These are phyloP conservation scores for Xylaria sp. DNA, from an alignment of 2,329 filamentous ascomycete genomes.

Conservation along the genomic window DNA sequence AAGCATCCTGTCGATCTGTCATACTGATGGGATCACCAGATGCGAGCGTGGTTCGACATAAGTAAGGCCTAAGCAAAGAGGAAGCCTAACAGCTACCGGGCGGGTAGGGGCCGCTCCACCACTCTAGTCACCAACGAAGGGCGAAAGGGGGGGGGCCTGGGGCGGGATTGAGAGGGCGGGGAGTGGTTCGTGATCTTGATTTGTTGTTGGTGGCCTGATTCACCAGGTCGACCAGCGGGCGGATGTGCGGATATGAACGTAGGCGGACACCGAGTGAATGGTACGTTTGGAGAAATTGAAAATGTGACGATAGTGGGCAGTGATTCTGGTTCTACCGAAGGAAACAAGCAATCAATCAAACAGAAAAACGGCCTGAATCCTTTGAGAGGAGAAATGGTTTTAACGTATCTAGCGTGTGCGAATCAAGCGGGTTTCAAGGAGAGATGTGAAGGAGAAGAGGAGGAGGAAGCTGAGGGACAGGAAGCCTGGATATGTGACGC, in stretches of 20 bases:
- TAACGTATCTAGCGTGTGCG: background rate
- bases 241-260: conserved; percentile 9
- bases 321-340: conserved; percentile 12
- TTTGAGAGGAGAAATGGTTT: conserved; percentile 13
- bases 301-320: conserved; percentile 14
- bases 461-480: conserved; percentile 34
- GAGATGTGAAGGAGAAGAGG: conserved; percentile 19
- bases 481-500: conserved; percentile 46
- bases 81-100: conserved; percentile 24
- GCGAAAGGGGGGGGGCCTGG: conserved; percentile 11
- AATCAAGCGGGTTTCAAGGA: conserved; percentile 15
- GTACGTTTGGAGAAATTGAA: background rate
- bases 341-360: background rate
- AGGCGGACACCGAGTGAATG: conserved; percentile 27
- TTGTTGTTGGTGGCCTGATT: conserved; percentile 34
- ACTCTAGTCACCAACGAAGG: conserved; percentile 27
- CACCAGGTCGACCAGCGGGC: conserved; percentile 20
- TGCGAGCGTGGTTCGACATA: conserved; percentile 51
- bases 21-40: conserved; percentile 49
- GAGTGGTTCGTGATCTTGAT: conserved; percentile 24
- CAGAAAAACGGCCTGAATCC: conserved; percentile 7
- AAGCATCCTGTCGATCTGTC: conserved; percentile 51
- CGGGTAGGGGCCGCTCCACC: conserved; percentile 29
- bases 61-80: conserved; percentile 35
- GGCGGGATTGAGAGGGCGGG: conserved; percentile 19